A percentile compares a stretch with the other conserved stretches of the same genome.
These are phyloP conservation scores for Didymella sp. DNA, from an alignment of 2,329 filamentous ascomycete genomes.

Conservation along the genomic window DNA sequence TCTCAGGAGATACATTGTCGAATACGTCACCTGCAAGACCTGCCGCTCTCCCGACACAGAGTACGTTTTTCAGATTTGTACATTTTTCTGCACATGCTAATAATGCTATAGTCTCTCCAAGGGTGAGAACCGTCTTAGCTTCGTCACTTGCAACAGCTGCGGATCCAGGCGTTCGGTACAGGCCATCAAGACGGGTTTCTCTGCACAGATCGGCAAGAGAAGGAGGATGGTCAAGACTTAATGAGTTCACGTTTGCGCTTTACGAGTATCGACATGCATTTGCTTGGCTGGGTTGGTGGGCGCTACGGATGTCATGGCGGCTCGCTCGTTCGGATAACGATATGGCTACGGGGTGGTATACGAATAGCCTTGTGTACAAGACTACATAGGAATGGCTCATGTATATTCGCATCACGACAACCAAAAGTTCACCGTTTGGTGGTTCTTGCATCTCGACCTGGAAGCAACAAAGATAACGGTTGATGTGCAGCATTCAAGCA, in stretches of 20 bases:
- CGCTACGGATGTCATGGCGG: slow-evolving; percentile 27
- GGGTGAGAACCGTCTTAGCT: slow-evolving; percentile 98
- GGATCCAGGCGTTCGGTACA: slow-evolving; percentile 80
- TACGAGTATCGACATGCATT: slow-evolving; percentile 33
- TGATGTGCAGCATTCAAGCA: not conserved
- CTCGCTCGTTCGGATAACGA: slow-evolving; percentile 15
- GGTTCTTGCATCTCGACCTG: not conserved
- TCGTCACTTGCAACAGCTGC: slow-evolving; percentile 89
- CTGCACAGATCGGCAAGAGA: slow-evolving; percentile 98
- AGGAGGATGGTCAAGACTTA: slow-evolving; percentile 85
- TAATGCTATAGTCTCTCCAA: slow-evolving; percentile 89
- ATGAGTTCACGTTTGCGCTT: slow-evolving; percentile 38
- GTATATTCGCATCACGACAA: slow-evolving; percentile 15
- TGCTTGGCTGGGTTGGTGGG: slow-evolving; percentile 30
- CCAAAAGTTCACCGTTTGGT: slow-evolving; percentile 10
- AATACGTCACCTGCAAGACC: slow-evolving; percentile 99
- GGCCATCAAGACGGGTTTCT: slow-evolving; percentile 99
- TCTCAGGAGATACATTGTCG: slow-evolving; percentile 91
- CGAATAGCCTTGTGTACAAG: slow-evolving; percentile 13
- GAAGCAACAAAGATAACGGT: too few species aligned
- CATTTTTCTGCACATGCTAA: slow-evolving; percentile 61
- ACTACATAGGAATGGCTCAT: slow-evolving; percentile 15
- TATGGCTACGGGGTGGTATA: slow-evolving; percentile 9
- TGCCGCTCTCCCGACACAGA: slow-evolving; percentile 61
- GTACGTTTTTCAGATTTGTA: slow-evolving; percentile 9